These are phyloP conservation scores for Histomonas meleagridis DNA, from an alignment of 208 protist species.

Conservation along the genomic window DNA sequence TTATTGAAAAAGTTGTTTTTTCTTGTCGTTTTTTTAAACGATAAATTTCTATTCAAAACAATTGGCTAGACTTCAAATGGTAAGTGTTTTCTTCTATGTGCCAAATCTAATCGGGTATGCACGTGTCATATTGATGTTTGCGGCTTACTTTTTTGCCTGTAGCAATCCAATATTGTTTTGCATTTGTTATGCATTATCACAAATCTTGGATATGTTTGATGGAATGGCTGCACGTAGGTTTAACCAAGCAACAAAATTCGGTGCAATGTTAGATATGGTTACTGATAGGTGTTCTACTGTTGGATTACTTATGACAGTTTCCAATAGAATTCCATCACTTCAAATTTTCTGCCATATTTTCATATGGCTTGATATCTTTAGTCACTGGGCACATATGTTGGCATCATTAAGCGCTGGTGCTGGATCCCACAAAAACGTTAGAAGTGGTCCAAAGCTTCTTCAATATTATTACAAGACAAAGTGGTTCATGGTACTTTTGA, in stretches of 20 bases:
- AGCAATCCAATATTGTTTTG: background rate
- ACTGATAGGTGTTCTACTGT: constrained; percentile 41
- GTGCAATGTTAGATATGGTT: constrained; percentile 43
- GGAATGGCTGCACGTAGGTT: constrained; percentile 37
- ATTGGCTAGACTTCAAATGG: no score
- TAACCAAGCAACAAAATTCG: constrained; percentile 41
- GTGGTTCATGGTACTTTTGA: constrained; percentile 26
- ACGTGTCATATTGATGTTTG: constrained; percentile 4
- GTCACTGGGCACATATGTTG: background rate
- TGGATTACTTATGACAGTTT: background rate
- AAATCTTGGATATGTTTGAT: constrained; percentile 42
- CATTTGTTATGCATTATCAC: constrained; percentile 38
- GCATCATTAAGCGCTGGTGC: background rate
- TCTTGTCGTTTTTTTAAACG: no score
- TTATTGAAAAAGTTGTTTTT: no score
- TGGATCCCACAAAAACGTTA: background rate
- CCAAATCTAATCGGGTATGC: constrained; percentile 43
- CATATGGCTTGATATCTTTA: constrained; percentile 9
- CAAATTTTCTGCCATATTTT: background rate
- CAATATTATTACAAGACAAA: background rate
- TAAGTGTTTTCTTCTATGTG: constrained; percentile 23
- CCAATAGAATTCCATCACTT: background rate
- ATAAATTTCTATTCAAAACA: no score
- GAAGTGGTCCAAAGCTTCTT: constrained; percentile 13
- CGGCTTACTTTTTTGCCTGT: background rate